Base-by-base conservation (phyloP, 768 basidiomycete genomes). In the Tulasnella sp. region DNA sequence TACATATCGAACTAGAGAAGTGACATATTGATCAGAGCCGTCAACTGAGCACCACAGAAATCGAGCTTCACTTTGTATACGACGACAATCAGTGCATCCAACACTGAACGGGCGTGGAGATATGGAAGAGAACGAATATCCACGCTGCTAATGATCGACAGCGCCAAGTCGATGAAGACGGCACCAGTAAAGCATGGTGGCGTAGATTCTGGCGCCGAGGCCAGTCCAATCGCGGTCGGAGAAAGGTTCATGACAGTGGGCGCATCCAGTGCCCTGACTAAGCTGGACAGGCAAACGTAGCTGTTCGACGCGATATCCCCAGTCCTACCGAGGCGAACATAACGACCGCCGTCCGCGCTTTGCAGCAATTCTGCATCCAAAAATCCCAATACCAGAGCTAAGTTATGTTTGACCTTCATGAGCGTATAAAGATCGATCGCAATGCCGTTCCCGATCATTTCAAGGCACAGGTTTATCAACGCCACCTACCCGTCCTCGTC, bases 381-480 rank as follows among this genome's bases (percentile, higher is more conserved):
- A 63, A 84, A 87, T 2, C 85, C 85, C 17, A 82, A 57, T 11
- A 81, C 65, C 60, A 77, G 73, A 21, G 59, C 60, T 7, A 76
- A 62, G 54, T 72, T 69, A 17, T 66, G 63, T 66, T 89, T 88
- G 66, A 89, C 69, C 65, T 78, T 81, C 63, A 85, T 71, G 7
- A 84, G 70, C 17, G 75, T 74, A 49, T 73, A 70, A 5, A 74
- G 55, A 57, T 81, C 81, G 50, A 83, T 74, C 15, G 70, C 53
- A 46, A 84, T 73, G 5, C 84, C 84, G 60, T 82, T 80, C 9
- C 80, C 74, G 30, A 88, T 73, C 80, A 87, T 82, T 53, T 80
- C 77, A 50, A 88, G 70, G 60, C 79, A 76, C 15, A 89, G 73
- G 12, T 78, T 70, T 24, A 85, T 61, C 21, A 83, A 65, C 1